Percentiles rank a stretch among this genome's conserved stretches.
Evolutionary conservation across 352 stramenopile genomes (phyloP).

Genomic region (Aphanomyces stellatus): DNA sequence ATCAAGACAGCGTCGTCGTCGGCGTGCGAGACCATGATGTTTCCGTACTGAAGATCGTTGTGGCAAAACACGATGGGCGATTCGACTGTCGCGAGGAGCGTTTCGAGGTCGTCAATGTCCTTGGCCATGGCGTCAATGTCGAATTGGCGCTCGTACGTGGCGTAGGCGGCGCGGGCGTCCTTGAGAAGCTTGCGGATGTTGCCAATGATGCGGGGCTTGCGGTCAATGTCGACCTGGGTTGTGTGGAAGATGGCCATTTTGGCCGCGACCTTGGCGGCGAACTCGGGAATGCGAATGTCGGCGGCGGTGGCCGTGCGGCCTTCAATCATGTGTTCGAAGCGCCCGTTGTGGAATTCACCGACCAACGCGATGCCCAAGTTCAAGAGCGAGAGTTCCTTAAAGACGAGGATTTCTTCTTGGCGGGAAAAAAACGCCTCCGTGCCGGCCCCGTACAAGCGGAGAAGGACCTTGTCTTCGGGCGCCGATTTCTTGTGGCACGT

Average conservation of each 20-base stretch:
- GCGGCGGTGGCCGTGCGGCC: constrained; percentile 54
- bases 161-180: constrained; percentile 37
- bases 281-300: constrained; percentile 51
- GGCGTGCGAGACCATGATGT: constrained; percentile 69
- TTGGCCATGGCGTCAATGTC: constrained; percentile 25
- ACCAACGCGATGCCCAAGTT: constrained; percentile 67
- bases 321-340: constrained; percentile 65
- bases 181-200: constrained; percentile 1
- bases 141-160: constrained; percentile 26
- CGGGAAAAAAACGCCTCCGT: constrained; percentile 77
- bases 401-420: constrained; percentile 64
- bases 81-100: constrained; percentile 39
- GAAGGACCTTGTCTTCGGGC: constrained; percentile 53
- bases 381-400: constrained; percentile 56
- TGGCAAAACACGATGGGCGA: constrained; percentile 82
- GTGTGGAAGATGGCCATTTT: constrained; percentile 67
- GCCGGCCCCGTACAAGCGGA: constrained; percentile 74
- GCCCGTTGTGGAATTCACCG: constrained; percentile 66
- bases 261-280: constrained; percentile 43
- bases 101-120: constrained; percentile 53
- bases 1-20: too few relatives aligned
- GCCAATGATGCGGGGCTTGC: not conserved
- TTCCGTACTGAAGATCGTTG: constrained; percentile 91
- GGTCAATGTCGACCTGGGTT: constrained; percentile 27
- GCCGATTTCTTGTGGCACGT: constrained; percentile 56